Evolutionary conservation across 2,329 filamentous ascomycete genomes (phyloP).

Genomic region (Fusarium sp.): DNA sequence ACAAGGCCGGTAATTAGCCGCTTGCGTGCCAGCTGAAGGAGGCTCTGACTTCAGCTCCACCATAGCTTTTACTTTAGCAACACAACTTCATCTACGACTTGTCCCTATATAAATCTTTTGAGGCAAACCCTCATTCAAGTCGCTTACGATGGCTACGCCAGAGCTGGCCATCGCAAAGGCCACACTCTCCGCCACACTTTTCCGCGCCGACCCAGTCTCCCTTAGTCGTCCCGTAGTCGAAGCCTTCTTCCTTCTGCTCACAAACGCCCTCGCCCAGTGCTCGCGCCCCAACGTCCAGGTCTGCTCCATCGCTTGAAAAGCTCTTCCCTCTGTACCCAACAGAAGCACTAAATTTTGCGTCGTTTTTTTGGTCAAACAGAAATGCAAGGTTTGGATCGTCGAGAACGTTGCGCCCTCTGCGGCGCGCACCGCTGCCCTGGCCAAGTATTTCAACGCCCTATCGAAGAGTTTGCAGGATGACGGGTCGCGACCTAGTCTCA

Average conservation of each 20-base stretch:
- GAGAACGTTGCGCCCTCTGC: slow-evolving; percentile 78
- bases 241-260: slow-evolving; percentile 76
- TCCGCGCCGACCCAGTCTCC: slow-evolving; percentile 80
- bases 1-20: slow-evolving; percentile 38
- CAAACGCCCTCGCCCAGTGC: slow-evolving; percentile 78
- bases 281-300: slow-evolving; percentile 89
- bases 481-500: slow-evolving; percentile 66
- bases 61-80: slow-evolving; percentile 20
- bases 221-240: slow-evolving; percentile 79
- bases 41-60: slow-evolving; percentile 31
- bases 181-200: slow-evolving; percentile 80
- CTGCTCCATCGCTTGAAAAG: slow-evolving; percentile 66
- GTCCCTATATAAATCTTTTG: not conserved
- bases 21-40: slow-evolving; percentile 3
- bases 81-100: slow-evolving; percentile 24
- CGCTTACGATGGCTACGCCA: slow-evolving; percentile 72
- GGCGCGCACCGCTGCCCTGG: slow-evolving; percentile 76
- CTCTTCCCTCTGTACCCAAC: slow-evolving; percentile 45
- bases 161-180: slow-evolving; percentile 85
- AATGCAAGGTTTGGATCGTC: slow-evolving; percentile 89
- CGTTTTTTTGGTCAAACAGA: slow-evolving; percentile 68
- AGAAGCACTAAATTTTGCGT: slow-evolving; percentile 51
- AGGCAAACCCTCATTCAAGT: not conserved
- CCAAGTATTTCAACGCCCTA: slow-evolving; percentile 81
- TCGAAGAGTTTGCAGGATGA: slow-evolving; percentile 63